Percentiles rank a stretch among this genome's conserved stretches.
Conservation (phyloP, 768 basidiomycete genomes). For the Boletus pseudopeckii region DNA sequence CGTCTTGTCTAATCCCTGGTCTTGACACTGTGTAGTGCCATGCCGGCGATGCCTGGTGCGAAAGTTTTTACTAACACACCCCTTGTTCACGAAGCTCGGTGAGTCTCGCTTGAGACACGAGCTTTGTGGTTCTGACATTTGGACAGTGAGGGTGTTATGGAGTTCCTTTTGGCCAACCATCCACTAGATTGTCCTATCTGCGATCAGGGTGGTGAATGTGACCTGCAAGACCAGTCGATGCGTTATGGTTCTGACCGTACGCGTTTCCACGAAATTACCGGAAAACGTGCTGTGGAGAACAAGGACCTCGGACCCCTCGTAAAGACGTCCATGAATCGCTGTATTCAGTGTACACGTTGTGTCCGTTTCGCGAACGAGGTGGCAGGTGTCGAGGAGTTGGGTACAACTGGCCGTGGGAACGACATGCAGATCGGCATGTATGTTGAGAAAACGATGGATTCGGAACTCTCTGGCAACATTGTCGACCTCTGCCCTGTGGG, state of each 20-base stretch:
- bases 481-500: constrained; percentile 98
- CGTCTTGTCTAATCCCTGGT: not conserved
- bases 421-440: constrained; percentile 99
- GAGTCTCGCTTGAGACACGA: constrained; percentile 2
- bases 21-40: constrained; percentile 55
- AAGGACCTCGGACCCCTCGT: constrained; percentile 97
- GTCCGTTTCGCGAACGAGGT: constrained; percentile 99
- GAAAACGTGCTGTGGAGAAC: constrained; percentile 97
- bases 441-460: constrained; percentile 95
- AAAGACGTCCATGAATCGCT: constrained; percentile 98
- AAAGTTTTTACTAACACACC: constrained; percentile 95
- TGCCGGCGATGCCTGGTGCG: constrained; percentile 94
- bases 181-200: constrained; percentile 98
- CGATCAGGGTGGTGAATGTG: constrained; percentile 98
- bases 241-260: constrained; percentile 97
- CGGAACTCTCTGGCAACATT: constrained; percentile 95
- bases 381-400: constrained; percentile 95
- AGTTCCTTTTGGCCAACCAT: constrained; percentile 95
- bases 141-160: constrained; percentile 94
- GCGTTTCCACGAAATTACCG: constrained; percentile 96
- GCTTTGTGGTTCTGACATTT: constrained; percentile 7
- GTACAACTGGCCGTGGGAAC: constrained; percentile 95
- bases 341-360: constrained; percentile 99
- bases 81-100: constrained; percentile 85
- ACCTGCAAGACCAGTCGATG: constrained; percentile 99